These are phyloP conservation scores for Bryoglossum gracile DNA, from an alignment of 495 filamentous ascomycete genomes.

Conservation along the genomic window DNA sequence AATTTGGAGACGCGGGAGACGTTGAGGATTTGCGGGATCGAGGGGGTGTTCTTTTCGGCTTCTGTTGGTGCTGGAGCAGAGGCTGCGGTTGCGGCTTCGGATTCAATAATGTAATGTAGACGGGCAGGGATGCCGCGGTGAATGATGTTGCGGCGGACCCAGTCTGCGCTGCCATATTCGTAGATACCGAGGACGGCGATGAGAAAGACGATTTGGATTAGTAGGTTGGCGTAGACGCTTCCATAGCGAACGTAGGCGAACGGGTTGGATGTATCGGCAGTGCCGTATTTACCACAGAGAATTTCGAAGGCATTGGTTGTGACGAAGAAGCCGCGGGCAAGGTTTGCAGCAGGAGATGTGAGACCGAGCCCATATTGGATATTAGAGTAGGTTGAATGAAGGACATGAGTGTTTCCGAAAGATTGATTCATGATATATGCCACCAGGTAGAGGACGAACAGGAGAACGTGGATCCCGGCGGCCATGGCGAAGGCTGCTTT, in stretches of 20 bases:
- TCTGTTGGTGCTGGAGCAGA: not conserved
- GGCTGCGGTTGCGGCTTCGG: not conserved
- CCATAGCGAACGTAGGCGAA: constrained; percentile 21
- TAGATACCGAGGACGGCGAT: constrained; percentile 12
- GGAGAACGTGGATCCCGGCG: constrained; percentile 18
- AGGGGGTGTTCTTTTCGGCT: constrained; percentile 1
- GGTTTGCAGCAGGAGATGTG: constrained; percentile 18
- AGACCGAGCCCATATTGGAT: constrained; percentile 20
- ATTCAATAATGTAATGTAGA: constrained; percentile 21
- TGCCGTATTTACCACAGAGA: constrained; percentile 20
- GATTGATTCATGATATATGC: constrained; percentile 17
- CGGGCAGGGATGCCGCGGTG: constrained; percentile 17
- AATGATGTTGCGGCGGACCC: constrained; percentile 16
- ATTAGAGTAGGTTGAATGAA: constrained; percentile 7
- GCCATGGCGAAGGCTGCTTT: constrained; percentile 23
- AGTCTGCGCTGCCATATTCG: constrained; percentile 23
- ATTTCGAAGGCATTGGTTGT: constrained; percentile 16
- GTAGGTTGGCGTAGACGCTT: constrained; percentile 16
- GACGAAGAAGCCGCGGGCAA: constrained; percentile 15
- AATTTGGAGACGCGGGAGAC: constrained; percentile 27
- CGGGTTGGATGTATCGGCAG: constrained; percentile 11
- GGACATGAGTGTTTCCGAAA: not conserved
- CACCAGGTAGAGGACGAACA: constrained; percentile 19
- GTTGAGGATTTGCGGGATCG: constrained; percentile 13
- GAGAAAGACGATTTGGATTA: constrained; percentile 21